Evolutionary conservation across 192 early-diverging fungal genomes (phyloP).

Genomic region (Coemansia sp.): DNA sequence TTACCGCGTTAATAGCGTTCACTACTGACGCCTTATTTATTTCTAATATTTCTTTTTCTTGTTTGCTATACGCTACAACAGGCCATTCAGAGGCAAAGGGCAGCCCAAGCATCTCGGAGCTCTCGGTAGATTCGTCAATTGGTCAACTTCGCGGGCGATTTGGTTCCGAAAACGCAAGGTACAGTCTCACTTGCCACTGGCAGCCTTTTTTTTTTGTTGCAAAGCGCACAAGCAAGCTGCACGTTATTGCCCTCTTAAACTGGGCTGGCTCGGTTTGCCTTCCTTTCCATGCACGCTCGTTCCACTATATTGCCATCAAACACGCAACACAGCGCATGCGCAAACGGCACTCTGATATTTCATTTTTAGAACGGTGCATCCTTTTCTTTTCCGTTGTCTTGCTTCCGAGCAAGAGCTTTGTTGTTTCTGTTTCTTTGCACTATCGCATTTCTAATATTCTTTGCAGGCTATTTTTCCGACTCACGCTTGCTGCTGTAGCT

Average conservation of each 20-base stretch:
- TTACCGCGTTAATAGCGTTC: background rate
- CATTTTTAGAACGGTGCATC: background rate
- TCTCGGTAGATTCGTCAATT: slow-evolving; percentile 53
- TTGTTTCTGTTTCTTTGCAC: slow-evolving; percentile 3
- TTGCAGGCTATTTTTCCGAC: background rate
- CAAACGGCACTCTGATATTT: background rate
- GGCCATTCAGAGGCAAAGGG: slow-evolving; percentile 12
- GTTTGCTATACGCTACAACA: slow-evolving; percentile 1
- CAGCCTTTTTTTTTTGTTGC: background rate
- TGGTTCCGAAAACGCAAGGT: slow-evolving; percentile 37
- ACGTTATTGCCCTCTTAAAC: background rate
- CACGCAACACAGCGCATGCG: background rate
- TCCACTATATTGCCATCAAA: slow-evolving; percentile 4
- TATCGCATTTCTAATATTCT: background rate
- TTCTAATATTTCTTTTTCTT: background rate
- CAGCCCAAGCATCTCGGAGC: slow-evolving; percentile 48
- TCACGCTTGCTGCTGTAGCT: background rate
- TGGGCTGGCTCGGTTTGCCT: background rate
- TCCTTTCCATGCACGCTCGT: slow-evolving; percentile 4
- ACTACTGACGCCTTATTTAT: background rate
- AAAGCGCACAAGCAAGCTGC: background rate
- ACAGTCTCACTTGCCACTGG: slow-evolving; percentile 9
- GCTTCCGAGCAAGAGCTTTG: background rate
- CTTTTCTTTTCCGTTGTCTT: background rate
- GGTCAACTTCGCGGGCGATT: slow-evolving; percentile 26